Conservation (phyloP, 2,329 filamentous ascomycete genomes). For the Exophiala xenobiotica region DNA sequence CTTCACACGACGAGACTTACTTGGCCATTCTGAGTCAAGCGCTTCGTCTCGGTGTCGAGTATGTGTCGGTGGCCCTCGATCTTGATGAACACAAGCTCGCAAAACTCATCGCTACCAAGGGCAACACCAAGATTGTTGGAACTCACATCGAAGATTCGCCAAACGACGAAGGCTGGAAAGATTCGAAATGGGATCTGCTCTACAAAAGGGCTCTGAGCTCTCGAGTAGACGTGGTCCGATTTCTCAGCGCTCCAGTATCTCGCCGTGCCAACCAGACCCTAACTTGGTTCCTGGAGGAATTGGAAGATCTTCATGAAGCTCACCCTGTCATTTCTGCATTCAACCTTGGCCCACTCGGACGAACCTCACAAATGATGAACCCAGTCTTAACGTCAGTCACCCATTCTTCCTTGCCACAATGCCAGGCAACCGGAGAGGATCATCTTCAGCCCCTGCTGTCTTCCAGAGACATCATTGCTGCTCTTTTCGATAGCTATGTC, state of each 20-base stretch:
- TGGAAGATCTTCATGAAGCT: constrained; percentile 35
- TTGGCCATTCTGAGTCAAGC: constrained; percentile 41
- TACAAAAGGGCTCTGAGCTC: constrained; percentile 38
- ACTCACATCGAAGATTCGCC: constrained; percentile 30
- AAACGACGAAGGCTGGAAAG: constrained; percentile 18
- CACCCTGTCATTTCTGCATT: constrained; percentile 42
- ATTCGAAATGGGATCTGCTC: constrained; percentile 11
- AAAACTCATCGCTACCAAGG: constrained; percentile 32
- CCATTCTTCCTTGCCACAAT: constrained; percentile 37
- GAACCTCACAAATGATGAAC: constrained; percentile 47
- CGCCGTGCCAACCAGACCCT: constrained; percentile 41
- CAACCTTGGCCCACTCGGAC: constrained; percentile 41
- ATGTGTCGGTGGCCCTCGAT: constrained; percentile 39
- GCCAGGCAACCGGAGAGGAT: constrained; percentile 25
- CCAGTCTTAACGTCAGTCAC: constrained; percentile 43
- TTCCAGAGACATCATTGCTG: constrained; percentile 31
- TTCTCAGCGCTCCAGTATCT: constrained; percentile 36
- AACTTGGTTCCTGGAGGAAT: constrained; percentile 39
- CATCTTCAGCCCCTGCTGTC: constrained; percentile 34
- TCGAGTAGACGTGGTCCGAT: constrained; percentile 41
- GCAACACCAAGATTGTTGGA: constrained; percentile 44
- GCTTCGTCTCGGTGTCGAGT: constrained; percentile 43
- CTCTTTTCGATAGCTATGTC: constrained; percentile 43
- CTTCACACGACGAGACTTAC: constrained; percentile 29
- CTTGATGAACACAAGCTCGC: constrained; percentile 35